Evolutionary conservation across 371 early-diverging fungal genomes (phyloP).

Genomic region (Saksenaea oblongispora): DNA sequence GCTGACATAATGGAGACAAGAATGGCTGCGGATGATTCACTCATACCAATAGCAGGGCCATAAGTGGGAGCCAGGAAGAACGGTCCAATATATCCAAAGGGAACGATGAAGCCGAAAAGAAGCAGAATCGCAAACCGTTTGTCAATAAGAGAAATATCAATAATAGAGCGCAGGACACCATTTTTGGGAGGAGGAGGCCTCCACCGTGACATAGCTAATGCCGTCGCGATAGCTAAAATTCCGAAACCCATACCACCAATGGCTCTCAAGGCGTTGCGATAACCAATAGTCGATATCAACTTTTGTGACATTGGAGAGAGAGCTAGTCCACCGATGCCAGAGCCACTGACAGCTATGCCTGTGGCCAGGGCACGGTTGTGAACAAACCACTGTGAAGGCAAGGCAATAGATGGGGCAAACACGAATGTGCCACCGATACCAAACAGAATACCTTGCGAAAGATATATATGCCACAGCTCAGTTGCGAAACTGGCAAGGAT

Average conservation of each 20-base stretch:
- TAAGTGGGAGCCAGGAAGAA: constrained; percentile 21
- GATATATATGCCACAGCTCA: constrained; percentile 43
- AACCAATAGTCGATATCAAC: constrained; percentile 53
- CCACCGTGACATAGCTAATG: constrained; percentile 35
- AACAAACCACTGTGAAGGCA: constrained; percentile 50
- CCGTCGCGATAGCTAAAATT: constrained; percentile 38
- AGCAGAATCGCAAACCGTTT: constrained; percentile 4
- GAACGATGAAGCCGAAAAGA: not conserved
- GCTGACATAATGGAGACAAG: constrained; percentile 26
- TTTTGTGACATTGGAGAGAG: constrained; percentile 60
- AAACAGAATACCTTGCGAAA: constrained; percentile 37
- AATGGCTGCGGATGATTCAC: constrained; percentile 5
- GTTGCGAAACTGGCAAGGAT: constrained; percentile 46
- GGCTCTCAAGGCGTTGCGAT: constrained; percentile 55
- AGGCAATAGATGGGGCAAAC: constrained; percentile 38
- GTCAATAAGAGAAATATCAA: not conserved
- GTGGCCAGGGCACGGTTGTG: constrained; percentile 44
- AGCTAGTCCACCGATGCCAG: constrained; percentile 8
- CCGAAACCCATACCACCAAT: constrained; percentile 39
- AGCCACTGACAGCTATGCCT: constrained; percentile 17
- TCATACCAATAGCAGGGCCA: constrained; percentile 7
- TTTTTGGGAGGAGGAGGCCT: constrained; percentile 20
- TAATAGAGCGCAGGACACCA: not conserved
- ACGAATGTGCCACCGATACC: constrained; percentile 41
- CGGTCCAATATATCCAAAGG: constrained; percentile 3